Conservation (phyloP, 495 filamentous ascomycete species). For the Daldinia grandis region DNA sequence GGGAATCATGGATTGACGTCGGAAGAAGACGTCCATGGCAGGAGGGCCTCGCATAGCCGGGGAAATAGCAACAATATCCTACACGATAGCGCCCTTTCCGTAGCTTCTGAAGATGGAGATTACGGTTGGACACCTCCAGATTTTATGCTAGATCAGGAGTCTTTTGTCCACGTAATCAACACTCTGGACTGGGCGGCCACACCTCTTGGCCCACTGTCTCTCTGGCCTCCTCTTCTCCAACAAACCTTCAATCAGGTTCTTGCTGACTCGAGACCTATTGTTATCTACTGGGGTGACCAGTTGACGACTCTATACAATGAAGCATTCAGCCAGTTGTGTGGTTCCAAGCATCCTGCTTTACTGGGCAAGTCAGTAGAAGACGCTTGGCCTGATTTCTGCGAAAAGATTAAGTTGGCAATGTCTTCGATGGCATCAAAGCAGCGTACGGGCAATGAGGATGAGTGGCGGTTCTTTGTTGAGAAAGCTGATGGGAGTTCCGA, state of each 20-base stretch:
- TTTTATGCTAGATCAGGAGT: constrained; percentile 61
- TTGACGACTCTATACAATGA: constrained; percentile 76
- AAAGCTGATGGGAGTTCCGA: constrained; percentile 64
- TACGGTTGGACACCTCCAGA: constrained; percentile 72
- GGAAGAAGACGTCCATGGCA: neutral
- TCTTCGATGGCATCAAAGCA: constrained; percentile 62
- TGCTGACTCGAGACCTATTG: constrained; percentile 73
- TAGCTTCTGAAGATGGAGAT: constrained; percentile 52
- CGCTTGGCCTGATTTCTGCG: constrained; percentile 74
- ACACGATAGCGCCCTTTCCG: constrained; percentile 43
- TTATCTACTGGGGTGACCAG: constrained; percentile 75
- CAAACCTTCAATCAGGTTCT: constrained; percentile 73
- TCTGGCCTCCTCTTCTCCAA: constrained; percentile 68
- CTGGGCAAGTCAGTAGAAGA: constrained; percentile 71
- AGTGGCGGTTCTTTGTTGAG: constrained; percentile 72
- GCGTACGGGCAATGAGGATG: constrained; percentile 73
- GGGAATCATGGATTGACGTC: constrained; percentile 10
- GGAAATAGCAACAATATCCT: constrained; percentile 15
- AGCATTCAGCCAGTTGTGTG: constrained; percentile 71
- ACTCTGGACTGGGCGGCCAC: constrained; percentile 72
- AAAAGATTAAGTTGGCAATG: constrained; percentile 63
- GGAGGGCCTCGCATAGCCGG: neutral
- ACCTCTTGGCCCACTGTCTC: constrained; percentile 69
- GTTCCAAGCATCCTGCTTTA: constrained; percentile 70
- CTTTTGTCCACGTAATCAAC: constrained; percentile 70